Percentiles rank a stretch among this genome's conserved stretches.
phyloP scores from a whole-genome alignment of 768 basidiomycete species.

The Astraeus odoratus region DNA sequence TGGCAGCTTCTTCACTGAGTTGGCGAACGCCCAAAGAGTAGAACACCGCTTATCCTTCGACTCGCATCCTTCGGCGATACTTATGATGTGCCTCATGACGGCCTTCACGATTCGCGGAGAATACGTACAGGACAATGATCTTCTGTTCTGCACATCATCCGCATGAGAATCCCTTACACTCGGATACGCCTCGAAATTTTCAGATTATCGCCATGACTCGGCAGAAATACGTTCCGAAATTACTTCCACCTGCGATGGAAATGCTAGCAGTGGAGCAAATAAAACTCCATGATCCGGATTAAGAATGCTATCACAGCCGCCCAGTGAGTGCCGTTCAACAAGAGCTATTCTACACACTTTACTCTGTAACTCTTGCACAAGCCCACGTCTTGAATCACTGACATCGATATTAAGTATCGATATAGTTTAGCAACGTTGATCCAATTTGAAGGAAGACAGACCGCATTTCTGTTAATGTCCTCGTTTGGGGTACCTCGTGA shows the following conservation, averaged over 20 bases:
- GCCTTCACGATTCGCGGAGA: conserved; percentile 64
- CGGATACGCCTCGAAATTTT: conserved; percentile 62
- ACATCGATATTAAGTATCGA: conserved; percentile 63
- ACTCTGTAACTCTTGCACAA: conserved; percentile 47
- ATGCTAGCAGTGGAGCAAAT: conserved; percentile 36
- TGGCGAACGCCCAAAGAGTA: conserved; percentile 57
- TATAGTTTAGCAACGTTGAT: conserved; percentile 34
- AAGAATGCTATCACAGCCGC: conserved; percentile 58
- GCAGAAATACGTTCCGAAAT: conserved; percentile 38
- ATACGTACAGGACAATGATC: conserved; percentile 38
- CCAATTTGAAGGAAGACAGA: conserved; percentile 33
- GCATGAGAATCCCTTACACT: conserved; percentile 31
- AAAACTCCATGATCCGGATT: conserved; percentile 56
- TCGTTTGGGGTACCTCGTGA: conserved; percentile 32
- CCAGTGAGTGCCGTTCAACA: conserved; percentile 56
- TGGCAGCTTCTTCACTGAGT: conserved; percentile 52
- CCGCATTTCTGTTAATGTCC: conserved; percentile 37
- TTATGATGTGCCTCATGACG: conserved; percentile 54
- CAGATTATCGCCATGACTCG: conserved; percentile 58
- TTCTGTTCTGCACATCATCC: conserved; percentile 3
- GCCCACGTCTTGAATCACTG: conserved; percentile 59
- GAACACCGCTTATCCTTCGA: conserved; percentile 38
- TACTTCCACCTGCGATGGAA: conserved; percentile 44
- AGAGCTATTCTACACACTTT: conserved; percentile 44
- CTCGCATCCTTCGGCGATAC: conserved; percentile 53